Evolutionary conservation across 1,139 yeast species (phyloP).

Genomic region (Geotrichum bryndzae): DNA sequence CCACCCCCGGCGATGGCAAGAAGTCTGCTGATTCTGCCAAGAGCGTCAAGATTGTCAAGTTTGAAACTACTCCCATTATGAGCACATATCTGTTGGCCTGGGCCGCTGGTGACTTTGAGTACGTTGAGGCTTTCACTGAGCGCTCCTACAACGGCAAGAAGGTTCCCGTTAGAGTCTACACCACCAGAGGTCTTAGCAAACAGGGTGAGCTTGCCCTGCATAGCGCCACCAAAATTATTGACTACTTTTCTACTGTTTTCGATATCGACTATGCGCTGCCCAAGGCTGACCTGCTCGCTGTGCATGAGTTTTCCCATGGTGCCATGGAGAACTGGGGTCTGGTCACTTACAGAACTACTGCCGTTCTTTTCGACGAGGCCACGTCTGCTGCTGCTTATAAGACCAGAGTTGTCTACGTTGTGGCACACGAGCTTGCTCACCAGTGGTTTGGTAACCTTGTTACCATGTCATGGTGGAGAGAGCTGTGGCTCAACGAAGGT

Average conservation of each 20-base stretch:
- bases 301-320: conserved; percentile 77
- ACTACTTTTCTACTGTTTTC: conserved; percentile 58
- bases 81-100: conserved; percentile 72
- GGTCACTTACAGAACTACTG: conserved; percentile 76
- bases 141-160: conserved; percentile 44
- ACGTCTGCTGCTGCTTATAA: conserved; percentile 63
- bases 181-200: conserved; percentile 60
- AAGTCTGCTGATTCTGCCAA: conserved; percentile 31
- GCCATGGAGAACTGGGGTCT: conserved; percentile 95
- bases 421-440: conserved; percentile 86
- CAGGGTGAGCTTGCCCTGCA: conserved; percentile 62
- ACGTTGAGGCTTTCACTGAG: conserved; percentile 47
- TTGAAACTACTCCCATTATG: conserved; percentile 62
- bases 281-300: conserved; percentile 71
- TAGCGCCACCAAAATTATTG: conserved; percentile 61
- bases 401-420: conserved; percentile 79
- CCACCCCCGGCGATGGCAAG: conserved; percentile 45
- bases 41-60: conserved; percentile 37
- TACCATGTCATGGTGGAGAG: conserved; percentile 96
- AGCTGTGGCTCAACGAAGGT: conserved; percentile 86
- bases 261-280: conserved; percentile 66
- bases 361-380: conserved; percentile 59
- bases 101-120: conserved; percentile 71
- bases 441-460: conserved; percentile 93
- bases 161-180: conserved; percentile 63